phyloP scores from a whole-genome alignment of 2,329 filamentous ascomycete genomes.

The Botrytis tulipae region DNA sequence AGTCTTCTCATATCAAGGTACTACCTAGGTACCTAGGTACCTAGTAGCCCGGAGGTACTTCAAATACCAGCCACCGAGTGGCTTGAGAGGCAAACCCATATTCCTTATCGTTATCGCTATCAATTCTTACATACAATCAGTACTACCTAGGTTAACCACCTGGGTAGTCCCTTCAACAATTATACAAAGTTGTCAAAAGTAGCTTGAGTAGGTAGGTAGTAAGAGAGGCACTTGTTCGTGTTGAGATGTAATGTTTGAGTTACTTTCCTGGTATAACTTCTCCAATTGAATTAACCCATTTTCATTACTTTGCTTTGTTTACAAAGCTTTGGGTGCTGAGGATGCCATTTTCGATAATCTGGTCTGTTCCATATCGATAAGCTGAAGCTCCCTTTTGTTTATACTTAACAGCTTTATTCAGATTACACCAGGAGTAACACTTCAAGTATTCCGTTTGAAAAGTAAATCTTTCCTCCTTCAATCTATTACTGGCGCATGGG shows the following conservation, averaged over 20 bases:
- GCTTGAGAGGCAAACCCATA: background rate
- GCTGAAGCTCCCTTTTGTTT: constrained; percentile 9
- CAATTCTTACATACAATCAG: background rate
- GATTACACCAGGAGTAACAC: constrained; percentile 1
- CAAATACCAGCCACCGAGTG: background rate
- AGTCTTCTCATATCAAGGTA: background rate
- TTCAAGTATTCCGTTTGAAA: background rate
- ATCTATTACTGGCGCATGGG: background rate
- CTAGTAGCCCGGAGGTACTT: no score
- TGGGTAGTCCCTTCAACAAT: background rate
- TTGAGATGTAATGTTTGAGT: background rate
- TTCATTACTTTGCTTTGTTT: background rate
- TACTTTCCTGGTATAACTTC: background rate
- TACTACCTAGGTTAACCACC: background rate
- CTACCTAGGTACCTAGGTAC: background rate
- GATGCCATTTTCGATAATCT: constrained; percentile 14
- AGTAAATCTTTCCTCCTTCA: background rate
- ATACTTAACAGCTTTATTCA: background rate
- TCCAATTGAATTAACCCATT: background rate
- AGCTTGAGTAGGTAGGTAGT: background rate
- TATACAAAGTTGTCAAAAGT: background rate
- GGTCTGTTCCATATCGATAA: constrained; percentile 17
- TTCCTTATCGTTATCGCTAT: background rate
- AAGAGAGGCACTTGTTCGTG: background rate
- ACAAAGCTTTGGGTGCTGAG: constrained; percentile 4